Evolutionary conservation across 345 rosid genomes (phyloP).

Genomic region (Sonneratia alba): DNA sequence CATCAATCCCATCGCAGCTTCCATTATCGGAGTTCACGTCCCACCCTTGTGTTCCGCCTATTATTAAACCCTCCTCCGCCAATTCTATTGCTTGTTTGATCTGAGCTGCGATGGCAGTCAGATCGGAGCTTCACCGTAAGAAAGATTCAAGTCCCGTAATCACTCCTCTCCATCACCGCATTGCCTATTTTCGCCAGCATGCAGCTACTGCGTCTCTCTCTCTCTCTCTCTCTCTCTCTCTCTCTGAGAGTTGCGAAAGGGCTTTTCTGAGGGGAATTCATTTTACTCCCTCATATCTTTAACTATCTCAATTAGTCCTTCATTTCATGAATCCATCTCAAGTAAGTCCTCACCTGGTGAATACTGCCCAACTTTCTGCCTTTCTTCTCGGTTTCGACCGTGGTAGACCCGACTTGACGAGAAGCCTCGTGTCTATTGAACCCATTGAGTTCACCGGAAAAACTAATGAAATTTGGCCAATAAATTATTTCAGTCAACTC

Average conservation of each 20-base stretch:
- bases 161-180: not conserved
- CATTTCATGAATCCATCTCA: not conserved
- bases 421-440: no score
- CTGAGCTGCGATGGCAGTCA: not conserved
- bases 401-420: no score
- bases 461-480: no score
- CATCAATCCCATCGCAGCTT: constrained; percentile 86
- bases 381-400: no score
- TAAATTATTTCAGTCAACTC: no score
- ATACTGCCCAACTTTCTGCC: not conserved
- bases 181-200: not conserved
- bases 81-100: not conserved
- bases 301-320: not conserved
- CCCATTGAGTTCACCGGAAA: no score
- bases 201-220: not conserved
- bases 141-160: not conserved
- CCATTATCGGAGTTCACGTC: constrained; percentile 32
- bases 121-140: not conserved
- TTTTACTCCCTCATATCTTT: not conserved
- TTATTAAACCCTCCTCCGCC: not conserved
- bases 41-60: not conserved
- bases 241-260: not conserved
- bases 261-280: not conserved
- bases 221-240: not conserved
- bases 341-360: not conserved